Evolutionary conservation across 148 eudicot genomes (phyloP), one percentile per base, ranked within the genome.

Genomic region (Fagopyrum esculentum): DNA sequence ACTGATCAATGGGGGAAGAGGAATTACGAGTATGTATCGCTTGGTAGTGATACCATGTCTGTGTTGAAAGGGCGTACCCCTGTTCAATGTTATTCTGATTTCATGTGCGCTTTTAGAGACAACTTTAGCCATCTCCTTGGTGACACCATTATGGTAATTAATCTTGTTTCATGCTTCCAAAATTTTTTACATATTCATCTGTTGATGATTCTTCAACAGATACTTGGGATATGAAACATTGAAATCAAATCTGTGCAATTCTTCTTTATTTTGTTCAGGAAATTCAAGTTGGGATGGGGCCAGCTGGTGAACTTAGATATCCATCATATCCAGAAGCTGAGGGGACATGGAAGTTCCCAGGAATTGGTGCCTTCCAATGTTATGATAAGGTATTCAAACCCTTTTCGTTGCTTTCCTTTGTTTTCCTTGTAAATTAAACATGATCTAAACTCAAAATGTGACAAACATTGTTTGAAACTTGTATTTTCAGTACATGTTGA

Each of bases 201-300:
- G n/a, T 51, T 51, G 55, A 11, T 10, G 11, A 51, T 22, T 12
- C 16, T 51, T 48, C 51, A 22, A 22, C 26, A 22, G 26, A 22
- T 48, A 1, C 51, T 48, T 48, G 10, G 7, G 51, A 6, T 6
- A 48, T 48, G 3, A 13, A 13, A 9, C 52, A 9, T 2, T 12
- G 3, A 49, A 8, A 49, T 49, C 40, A 35, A 35, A 2, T 15
- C 52, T 49, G 13, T 9, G 13, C 7, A 49, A 49, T 35, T 9
- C 12, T 49, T 10, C 52, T 49, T 49, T 49, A 49, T 49, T 26
- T 64, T 5, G 22, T 79, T 6, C 73, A 93, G 96, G 98, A 93
- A 87, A 90, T 93, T 50, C 98, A 93, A 87, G 96, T 93, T 78
- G 98, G 98, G 46, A 93, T 90, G 98, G 98, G 98, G 74, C 98